These are phyloP conservation scores for Darksidea phi DNA, from an alignment of 495 filamentous ascomycete species.

Conservation along the genomic window DNA sequence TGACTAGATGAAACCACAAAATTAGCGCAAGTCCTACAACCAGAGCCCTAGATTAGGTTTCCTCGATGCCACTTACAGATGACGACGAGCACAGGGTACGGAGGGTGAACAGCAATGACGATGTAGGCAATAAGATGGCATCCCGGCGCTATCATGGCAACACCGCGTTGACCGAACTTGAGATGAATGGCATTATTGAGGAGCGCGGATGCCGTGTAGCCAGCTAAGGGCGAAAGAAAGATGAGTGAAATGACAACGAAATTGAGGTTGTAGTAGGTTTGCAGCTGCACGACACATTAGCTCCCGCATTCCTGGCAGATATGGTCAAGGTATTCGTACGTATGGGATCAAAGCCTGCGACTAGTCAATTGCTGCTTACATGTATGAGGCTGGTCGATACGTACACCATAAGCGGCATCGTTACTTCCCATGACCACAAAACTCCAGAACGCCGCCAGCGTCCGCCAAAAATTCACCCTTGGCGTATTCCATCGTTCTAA, in stretches of 20 bases:
- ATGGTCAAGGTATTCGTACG: slow-evolving; percentile 23
- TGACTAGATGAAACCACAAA: slow-evolving; percentile 31
- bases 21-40: too few relatives aligned
- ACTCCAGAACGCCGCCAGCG: slow-evolving; percentile 64
- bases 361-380: neutral
- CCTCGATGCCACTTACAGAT: slow-evolving; percentile 35
- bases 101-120: slow-evolving; percentile 59
- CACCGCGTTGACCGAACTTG: slow-evolving; percentile 68
- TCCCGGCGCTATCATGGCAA: slow-evolving; percentile 63
- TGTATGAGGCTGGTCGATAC: slow-evolving; percentile 26
- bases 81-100: slow-evolving; percentile 59
- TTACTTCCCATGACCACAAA: slow-evolving; percentile 81
- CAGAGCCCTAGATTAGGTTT: too few relatives aligned
- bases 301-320: neutral
- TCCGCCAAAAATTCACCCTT: slow-evolving; percentile 62
- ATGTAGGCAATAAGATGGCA: slow-evolving; percentile 66
- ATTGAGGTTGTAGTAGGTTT: slow-evolving; percentile 57
- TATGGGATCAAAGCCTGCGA: slow-evolving; percentile 61
- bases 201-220: slow-evolving; percentile 57
- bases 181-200: slow-evolving; percentile 60
- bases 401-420: slow-evolving; percentile 77
- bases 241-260: slow-evolving; percentile 63
- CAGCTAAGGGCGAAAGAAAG: slow-evolving; percentile 61
- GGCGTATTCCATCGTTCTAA: slow-evolving; percentile 69
- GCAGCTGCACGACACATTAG: slow-evolving; percentile 48